phyloP scores from a whole-genome alignment of 169 alveolate species.

The Cryptosporidium felis region DNA sequence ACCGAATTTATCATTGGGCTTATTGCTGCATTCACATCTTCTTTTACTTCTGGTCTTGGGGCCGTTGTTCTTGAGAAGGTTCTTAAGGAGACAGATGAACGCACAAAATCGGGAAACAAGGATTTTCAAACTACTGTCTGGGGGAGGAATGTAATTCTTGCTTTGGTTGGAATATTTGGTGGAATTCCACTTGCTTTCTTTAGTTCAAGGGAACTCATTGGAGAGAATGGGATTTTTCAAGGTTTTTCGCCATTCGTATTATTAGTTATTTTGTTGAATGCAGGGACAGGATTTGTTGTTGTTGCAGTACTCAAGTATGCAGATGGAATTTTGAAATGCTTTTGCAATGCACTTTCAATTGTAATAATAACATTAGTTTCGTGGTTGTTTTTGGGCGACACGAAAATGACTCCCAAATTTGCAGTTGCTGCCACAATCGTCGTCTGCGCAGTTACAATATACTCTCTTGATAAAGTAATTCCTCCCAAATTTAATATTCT shows the following conservation, averaged over 20 bases:
- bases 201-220: slow-evolving; percentile 1
- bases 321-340: slow-evolving; percentile 39
- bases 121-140: slow-evolving; percentile 34
- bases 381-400: slow-evolving; percentile 46
- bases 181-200: slow-evolving; percentile 23
- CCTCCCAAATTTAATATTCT: background rate
- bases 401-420: slow-evolving; percentile 25
- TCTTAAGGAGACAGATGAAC: slow-evolving; percentile 18
- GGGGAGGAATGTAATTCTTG: slow-evolving; percentile 54
- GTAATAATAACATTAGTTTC: slow-evolving; percentile 14
- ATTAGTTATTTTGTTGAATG: slow-evolving; percentile 10
- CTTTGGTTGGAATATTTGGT: slow-evolving; percentile 29
- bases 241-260: slow-evolving; percentile 40
- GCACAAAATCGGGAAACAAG: background rate
- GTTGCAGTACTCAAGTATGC: slow-evolving; percentile 52
- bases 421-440: slow-evolving; percentile 49
- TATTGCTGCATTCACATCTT: slow-evolving; percentile 29
- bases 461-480: slow-evolving; percentile 37
- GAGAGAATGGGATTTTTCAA: slow-evolving; percentile 10
- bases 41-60: slow-evolving; percentile 36
- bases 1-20: slow-evolving; percentile 22
- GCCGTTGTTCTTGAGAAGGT: slow-evolving; percentile 42
- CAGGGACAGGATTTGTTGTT: slow-evolving; percentile 41
- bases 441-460: slow-evolving; percentile 22
- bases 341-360: slow-evolving; percentile 52